Base-by-base conservation (phyloP, 2,329 filamentous ascomycete species). In the Colletotrichum musae region DNA sequence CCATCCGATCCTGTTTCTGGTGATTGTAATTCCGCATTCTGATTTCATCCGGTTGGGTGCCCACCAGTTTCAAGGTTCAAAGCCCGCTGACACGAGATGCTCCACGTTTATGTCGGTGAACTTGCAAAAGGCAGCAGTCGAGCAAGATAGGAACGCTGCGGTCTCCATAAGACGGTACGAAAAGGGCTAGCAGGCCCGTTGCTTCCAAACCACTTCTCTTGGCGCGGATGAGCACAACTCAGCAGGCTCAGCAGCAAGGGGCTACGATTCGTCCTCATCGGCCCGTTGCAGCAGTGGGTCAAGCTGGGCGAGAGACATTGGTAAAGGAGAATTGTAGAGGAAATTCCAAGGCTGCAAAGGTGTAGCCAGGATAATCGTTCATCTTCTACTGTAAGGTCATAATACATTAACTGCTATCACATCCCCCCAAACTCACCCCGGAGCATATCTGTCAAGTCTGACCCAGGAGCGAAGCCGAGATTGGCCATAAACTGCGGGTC, bases 401-500 rank as follows among this genome's bases (percentile, higher is more conserved):
- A 43, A 70, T 61, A 67, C 67, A 70, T 67, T 58, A 66, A 53
- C 41, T 39, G 41, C 51, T 21, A 39, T 67, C 63, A 70, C 67
- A 70, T 58, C 36, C 67, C 72, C 5, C 81, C 79, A 74, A 81
- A 84, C 28, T 83, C 80, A 28, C 80, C 77, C 60, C 59, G 77
- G 21, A 68, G 52, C 80, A 88, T 83, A 71, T 89, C 88, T 0
- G 84, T 83, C 58, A 91, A 80, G 66, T 89, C 88, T 41, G 87
- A 86, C 28, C 89, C 89, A 0, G 89, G 89, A 1, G 86, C 88
- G 75, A 91, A 91, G 0, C 90, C 90, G 21, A 92, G 80, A 72
- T 92, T 92, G 52, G 88, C 85, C 89, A 92, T 90, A 73, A 92
- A 91, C 71, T 90, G 87, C 2, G 87, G 83, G 71, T 91, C 88